These are phyloP conservation scores for Pleurotus citrinopileatus DNA, from an alignment of 768 basidiomycete genomes.

Conservation along the genomic window DNA sequence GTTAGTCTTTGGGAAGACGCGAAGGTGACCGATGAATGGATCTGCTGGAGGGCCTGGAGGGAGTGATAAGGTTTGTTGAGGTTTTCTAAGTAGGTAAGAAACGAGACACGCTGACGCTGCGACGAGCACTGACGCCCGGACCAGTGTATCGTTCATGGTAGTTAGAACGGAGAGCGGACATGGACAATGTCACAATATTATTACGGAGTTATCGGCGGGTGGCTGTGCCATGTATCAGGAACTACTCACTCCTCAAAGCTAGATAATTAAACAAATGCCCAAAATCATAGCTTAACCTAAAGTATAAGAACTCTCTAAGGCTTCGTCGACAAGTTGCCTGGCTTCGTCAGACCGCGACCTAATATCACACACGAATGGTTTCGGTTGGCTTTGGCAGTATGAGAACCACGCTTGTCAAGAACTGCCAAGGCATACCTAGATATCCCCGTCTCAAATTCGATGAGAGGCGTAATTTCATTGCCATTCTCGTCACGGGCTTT, in stretches of 20 bases:
- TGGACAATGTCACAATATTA: too few relatives aligned
- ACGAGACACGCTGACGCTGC: too few relatives aligned
- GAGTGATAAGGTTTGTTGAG: background rate
- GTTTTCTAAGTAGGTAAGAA: too few relatives aligned
- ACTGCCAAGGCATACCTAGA: conserved; percentile 32
- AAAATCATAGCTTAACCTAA: too few relatives aligned
- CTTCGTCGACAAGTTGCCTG: background rate
- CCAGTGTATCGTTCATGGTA: too few relatives aligned
- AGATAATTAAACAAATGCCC: too few relatives aligned
- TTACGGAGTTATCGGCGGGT: too few relatives aligned
- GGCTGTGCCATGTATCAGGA: too few relatives aligned
- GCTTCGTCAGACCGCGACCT: conserved; percentile 9
- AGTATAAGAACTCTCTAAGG: background rate
- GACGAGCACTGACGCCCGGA: too few relatives aligned
- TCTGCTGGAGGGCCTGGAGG: conserved; percentile 2
- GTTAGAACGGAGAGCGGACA: too few relatives aligned
- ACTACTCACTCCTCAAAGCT: too few relatives aligned
- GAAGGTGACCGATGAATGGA: background rate
- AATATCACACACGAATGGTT: conserved; percentile 12
- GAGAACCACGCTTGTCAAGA: background rate
- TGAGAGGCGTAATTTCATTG: conserved; percentile 32
- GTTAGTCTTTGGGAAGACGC: background rate
- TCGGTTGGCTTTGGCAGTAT: conserved; percentile 12
- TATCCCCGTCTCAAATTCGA: conserved; percentile 37
- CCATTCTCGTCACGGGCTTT: conserved; percentile 35